A percentile compares a stretch with the other conserved stretches of the same genome.
Evolutionary conservation across 176 grass and related monocot species (phyloP).

Genomic region (Bonia amplexicaulis): DNA sequence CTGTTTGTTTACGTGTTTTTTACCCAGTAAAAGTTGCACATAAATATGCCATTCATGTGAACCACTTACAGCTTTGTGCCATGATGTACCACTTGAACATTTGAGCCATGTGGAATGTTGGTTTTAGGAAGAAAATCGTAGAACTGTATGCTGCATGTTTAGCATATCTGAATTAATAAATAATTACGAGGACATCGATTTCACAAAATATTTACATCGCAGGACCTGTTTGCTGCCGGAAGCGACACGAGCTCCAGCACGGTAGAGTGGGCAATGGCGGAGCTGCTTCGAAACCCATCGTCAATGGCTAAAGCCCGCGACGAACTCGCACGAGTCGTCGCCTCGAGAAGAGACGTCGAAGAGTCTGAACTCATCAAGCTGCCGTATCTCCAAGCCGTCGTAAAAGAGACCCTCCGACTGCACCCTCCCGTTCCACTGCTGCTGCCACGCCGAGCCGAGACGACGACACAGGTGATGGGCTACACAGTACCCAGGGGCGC

Average conservation of each 20-base stretch:
- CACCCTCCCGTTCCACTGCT: slow-evolving; percentile 32
- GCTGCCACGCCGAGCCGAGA: neutral
- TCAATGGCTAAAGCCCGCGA: neutral
- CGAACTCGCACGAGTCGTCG: neutral
- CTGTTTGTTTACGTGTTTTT: too few species aligned
- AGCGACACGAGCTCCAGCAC: slow-evolving; percentile 33
- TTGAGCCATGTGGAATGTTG: too few species aligned
- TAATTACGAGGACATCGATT: too few species aligned
- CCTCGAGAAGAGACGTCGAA: neutral
- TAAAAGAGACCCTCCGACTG: slow-evolving; percentile 39
- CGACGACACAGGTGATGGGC: neutral
- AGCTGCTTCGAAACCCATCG: slow-evolving; percentile 2
- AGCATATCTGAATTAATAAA: too few species aligned
- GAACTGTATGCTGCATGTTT: too few species aligned
- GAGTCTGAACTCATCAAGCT: slow-evolving; percentile 18
- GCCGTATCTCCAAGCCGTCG: slow-evolving; percentile 32
- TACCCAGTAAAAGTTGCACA: too few species aligned
- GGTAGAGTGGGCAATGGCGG: slow-evolving; percentile 41
- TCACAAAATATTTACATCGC: neutral
- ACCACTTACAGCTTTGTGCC: too few species aligned
- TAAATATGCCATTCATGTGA: too few species aligned
- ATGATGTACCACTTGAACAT: too few species aligned
- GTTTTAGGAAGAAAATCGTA: too few species aligned
- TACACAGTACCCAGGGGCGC: slow-evolving; percentile 22
- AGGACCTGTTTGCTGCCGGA: slow-evolving; percentile 40